Base-by-base conservation (phyloP, 306 rosid species). In the Albizia julibrissin region DNA sequence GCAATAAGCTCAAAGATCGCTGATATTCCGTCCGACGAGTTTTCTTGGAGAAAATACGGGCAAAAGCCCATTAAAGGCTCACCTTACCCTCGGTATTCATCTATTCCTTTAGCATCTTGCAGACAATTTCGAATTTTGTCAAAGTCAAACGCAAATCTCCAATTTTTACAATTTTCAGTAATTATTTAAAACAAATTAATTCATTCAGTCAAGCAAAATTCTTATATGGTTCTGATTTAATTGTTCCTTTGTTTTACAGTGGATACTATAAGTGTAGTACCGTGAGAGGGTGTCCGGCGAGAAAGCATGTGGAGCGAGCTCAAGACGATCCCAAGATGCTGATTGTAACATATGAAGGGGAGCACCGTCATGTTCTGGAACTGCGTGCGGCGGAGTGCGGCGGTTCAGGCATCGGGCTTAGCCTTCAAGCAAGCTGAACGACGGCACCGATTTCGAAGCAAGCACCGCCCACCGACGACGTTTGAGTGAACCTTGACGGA, bases 11-110 rank as follows among this genome's bases (percentile, higher is more conserved):
- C 92, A 0, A 91, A 86, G 76, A 82, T 84, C 67, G 96, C 97
- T 56, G 97, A 93, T 66, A 91, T 93, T 56, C 97, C 94, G 1
- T 61, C 89, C 47, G 97, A 93, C 66, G 96, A 91, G 34, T 91
- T 66, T 65, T 84, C 96, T 0, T 93, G 97, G 97, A 89, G 97
- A 46, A 93, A 93, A 42, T 93, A 93, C 75, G 97, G 97, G 11
- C 97, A 93, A 50, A 93, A 93, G 75, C 96, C 94, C 62, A 93
- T 93, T 81, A 93, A 91, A 84, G 97, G 97, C 31, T 93, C 97
- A 6, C 96, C 92, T 0, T 90, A 65, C 67, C 97, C 93, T 34
- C 87, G 97, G 97, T 91, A 87, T 75, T 75, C 39, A 76, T 72
- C 69, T 6, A 8, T 54, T 40, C 50, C 56, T 26, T 68, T 14